Evolutionary conservation across 345 rosid genomes (phyloP).

Genomic region (Euphorbia tirucalli): DNA sequence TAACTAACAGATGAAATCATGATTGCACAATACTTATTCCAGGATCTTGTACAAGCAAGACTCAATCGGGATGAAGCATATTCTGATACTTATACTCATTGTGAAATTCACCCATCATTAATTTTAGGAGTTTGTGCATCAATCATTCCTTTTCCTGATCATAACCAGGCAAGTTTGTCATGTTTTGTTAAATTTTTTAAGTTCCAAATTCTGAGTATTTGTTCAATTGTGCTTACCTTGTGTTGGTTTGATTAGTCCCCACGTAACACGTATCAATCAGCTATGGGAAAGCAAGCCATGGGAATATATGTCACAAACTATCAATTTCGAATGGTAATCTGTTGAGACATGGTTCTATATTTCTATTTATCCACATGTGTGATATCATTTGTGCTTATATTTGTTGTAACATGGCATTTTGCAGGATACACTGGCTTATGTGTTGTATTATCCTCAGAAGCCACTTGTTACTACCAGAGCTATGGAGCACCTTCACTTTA

Average conservation of each 20-base stretch:
- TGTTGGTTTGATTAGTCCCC: conserved; percentile 63
- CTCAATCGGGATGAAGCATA: conserved; percentile 72
- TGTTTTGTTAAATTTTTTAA: conserved; percentile 1
- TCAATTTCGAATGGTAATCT: conserved; percentile 87
- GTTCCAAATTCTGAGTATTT: not conserved
- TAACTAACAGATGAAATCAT: conserved; percentile 12
- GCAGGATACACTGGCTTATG: conserved; percentile 95
- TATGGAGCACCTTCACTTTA: conserved; percentile 98
- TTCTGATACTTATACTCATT: conserved; percentile 86
- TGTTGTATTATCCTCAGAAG: conserved; percentile 95
- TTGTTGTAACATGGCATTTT: conserved; percentile 11
- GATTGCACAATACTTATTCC: conserved; percentile 16
- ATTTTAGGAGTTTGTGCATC: conserved; percentile 98
- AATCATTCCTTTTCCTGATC: conserved; percentile 98
- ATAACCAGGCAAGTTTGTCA: conserved; percentile 72
- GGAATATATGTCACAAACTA: conserved; percentile 97
- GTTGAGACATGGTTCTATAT: not conserved
- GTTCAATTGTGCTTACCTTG: conserved; percentile 12
- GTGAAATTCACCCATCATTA: conserved; percentile 97
- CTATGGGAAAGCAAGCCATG: conserved; percentile 99
- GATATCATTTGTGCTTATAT: not conserved
- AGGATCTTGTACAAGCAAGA: conserved; percentile 96
- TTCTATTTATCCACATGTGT: not conserved
- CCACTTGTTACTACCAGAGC: conserved; percentile 98
- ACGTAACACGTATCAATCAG: conserved; percentile 98